A percentile compares a stretch with the other conserved stretches of the same genome.
These are phyloP conservation scores for Fusarium scirpi DNA, from an alignment of 2,329 filamentous ascomycete species.

Conservation along the genomic window DNA sequence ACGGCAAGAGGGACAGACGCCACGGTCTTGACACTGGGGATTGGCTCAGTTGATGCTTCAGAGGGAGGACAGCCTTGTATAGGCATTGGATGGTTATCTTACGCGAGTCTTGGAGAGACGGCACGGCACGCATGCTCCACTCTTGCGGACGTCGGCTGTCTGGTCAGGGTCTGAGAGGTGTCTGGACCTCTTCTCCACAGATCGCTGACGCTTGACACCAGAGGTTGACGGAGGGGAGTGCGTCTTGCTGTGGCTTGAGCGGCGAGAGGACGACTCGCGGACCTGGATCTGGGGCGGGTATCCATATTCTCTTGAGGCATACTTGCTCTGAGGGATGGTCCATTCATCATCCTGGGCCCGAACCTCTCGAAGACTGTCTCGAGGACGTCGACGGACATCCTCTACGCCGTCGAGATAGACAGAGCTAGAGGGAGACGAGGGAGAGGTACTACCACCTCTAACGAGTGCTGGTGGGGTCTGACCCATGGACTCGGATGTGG, in stretches of 20 bases:
- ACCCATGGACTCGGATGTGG: constrained; percentile 53
- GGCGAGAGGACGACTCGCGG: constrained; percentile 46
- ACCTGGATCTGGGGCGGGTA: constrained; percentile 52
- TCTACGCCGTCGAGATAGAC: constrained; percentile 49
- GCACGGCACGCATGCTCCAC: constrained; percentile 62
- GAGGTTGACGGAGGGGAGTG: constrained; percentile 34
- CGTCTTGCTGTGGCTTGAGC: constrained; percentile 36
- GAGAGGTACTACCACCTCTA: constrained; percentile 55
- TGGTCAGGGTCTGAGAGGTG: constrained; percentile 57
- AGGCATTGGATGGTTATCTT: constrained; percentile 49
- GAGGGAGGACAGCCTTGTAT: constrained; percentile 20
- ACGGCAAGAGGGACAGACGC: constrained; percentile 57
- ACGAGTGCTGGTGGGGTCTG: constrained; percentile 55
- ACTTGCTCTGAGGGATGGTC: constrained; percentile 56
- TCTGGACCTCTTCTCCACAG: constrained; percentile 54
- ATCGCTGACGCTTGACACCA: constrained; percentile 54
- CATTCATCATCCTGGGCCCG: constrained; percentile 56
- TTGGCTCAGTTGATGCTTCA: constrained; percentile 47
- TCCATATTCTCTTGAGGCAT: constrained; percentile 48
- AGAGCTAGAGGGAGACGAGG: constrained; percentile 56
- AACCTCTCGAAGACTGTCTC: constrained; percentile 51
- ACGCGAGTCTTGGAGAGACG: constrained; percentile 62
- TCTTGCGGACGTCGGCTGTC: constrained; percentile 63
- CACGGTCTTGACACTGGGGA: constrained; percentile 55
- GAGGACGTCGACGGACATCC: constrained; percentile 48